phyloP scores from a whole-genome alignment of 2,329 filamentous ascomycete genomes.

The Verticillium nonalfalfae region DNA sequence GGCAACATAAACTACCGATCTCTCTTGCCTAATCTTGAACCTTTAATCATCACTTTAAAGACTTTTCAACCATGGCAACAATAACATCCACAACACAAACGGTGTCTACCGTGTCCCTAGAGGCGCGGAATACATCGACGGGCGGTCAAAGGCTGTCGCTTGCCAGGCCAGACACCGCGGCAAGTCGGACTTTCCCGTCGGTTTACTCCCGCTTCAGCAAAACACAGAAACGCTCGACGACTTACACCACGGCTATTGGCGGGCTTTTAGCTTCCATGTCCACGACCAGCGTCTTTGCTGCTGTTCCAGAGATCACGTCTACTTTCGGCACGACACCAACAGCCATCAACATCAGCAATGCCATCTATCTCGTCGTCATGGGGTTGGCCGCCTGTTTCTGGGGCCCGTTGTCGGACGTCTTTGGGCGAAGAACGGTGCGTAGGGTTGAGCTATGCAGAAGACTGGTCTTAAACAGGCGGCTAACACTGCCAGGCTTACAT shows the following conservation, averaged over 20 bases:
- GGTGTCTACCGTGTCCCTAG: not conserved
- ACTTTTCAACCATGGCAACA: not conserved
- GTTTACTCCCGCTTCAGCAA: constrained; percentile 3
- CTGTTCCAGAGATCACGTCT: constrained; percentile 65
- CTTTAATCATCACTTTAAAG: too few relatives aligned
- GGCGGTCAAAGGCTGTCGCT: not conserved
- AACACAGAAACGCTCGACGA: constrained; percentile 2
- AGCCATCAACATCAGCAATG: constrained; percentile 69
- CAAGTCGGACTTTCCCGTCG: not conserved
- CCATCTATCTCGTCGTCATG: constrained; percentile 68
- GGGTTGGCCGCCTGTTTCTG: constrained; percentile 63
- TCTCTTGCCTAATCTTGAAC: not conserved
- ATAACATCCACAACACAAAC: not conserved
- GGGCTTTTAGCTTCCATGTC: constrained; percentile 71
- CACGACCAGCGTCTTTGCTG: constrained; percentile 66
- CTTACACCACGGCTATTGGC: constrained; percentile 15
- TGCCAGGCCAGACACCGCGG: not conserved
- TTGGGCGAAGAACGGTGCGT: constrained; percentile 51
- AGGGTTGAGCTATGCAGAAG: not conserved
- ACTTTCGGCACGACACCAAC: constrained; percentile 60
- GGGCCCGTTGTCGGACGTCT: constrained; percentile 64
- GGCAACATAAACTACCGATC: not conserved
- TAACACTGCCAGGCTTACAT: constrained; percentile 43
- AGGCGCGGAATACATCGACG: not conserved
- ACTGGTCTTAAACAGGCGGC: not conserved